Evolutionary conservation across 2,329 filamentous ascomycete genomes (phyloP).

Genomic region (Alternaria sp.): DNA sequence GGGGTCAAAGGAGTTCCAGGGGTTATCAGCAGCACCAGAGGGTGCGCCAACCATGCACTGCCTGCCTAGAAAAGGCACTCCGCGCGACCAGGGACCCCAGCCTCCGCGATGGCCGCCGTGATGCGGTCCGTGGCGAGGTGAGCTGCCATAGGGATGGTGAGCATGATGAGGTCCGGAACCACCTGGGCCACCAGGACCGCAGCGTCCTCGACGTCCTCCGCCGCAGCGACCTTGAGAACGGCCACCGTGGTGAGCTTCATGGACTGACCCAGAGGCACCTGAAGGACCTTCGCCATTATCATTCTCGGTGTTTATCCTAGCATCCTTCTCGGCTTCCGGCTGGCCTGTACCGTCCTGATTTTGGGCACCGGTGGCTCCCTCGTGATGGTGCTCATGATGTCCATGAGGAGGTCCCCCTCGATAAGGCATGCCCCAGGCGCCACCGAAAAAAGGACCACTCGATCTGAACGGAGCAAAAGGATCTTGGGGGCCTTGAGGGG

Average conservation of each 20-base stretch:
- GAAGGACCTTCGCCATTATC: conserved; percentile 45
- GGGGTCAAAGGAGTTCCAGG: conserved; percentile 32
- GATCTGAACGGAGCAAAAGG: conserved; percentile 46
- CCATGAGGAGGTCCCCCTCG: conserved; percentile 40
- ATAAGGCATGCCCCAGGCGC: conserved; percentile 36
- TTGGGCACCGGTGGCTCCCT: conserved; percentile 13
- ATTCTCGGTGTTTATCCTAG: conserved; percentile 26
- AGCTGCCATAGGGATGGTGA: conserved; percentile 12
- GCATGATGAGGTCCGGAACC: conserved; percentile 27
- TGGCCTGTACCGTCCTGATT: conserved; percentile 12
- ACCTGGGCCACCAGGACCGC: conserved; percentile 32
- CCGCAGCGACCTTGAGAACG: conserved; percentile 28
- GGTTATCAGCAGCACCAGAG: conserved; percentile 17
- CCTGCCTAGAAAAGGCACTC: conserved; percentile 21
- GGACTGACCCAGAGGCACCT: conserved; percentile 37
- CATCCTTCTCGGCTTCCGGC: conserved; percentile 19
- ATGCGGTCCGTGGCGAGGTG: conserved; percentile 26
- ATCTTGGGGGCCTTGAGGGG: conserved; percentile 22
- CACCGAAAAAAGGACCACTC: conserved; percentile 42
- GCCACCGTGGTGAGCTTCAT: conserved; percentile 22
- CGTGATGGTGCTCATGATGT: conserved; percentile 33
- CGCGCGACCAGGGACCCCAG: conserved; percentile 37
- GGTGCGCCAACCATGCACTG: conserved; percentile 13
- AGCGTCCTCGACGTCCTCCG: conserved; percentile 29
- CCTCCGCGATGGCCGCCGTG: conserved; percentile 28